A percentile compares a stretch with the other conserved stretches of the same genome.
phyloP scores from a whole-genome alignment of 257 asterid genomes.

The Plantago major region DNA sequence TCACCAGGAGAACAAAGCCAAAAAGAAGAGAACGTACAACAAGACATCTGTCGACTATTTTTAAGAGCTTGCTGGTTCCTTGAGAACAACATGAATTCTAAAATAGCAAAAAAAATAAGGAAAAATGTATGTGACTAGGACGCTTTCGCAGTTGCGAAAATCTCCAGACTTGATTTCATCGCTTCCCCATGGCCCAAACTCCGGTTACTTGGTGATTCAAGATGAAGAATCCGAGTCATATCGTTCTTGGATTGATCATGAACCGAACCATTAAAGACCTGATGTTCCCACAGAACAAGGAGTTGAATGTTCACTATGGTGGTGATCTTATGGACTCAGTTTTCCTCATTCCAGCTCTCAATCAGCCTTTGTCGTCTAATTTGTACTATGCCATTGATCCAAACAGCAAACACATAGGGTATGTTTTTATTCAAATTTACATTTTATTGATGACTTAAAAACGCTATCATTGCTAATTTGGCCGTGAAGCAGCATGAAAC shows the following conservation, averaged over 20 bases:
- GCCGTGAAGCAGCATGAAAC: too few relatives aligned
- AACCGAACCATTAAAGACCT: slow-evolving; percentile 25
- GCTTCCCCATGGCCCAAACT: slow-evolving; percentile 53
- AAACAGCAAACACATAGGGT: slow-evolving; percentile 58
- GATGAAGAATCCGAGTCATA: slow-evolving; percentile 56
- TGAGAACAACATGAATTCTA: too few relatives aligned
- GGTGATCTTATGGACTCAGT: slow-evolving; percentile 16
- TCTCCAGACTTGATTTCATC: slow-evolving; percentile 27
- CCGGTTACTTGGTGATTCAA: slow-evolving; percentile 57
- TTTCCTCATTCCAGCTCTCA: slow-evolving; percentile 45
- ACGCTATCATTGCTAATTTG: background rate
- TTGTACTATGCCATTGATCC: slow-evolving; percentile 47
- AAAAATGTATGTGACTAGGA: slow-evolving; percentile 56
- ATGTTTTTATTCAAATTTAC: slow-evolving; percentile 1
- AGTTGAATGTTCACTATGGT: slow-evolving; percentile 25
- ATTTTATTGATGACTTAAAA: background rate
- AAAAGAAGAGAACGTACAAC: too few relatives aligned
- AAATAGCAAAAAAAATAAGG: too few relatives aligned
- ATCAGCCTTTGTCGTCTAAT: slow-evolving; percentile 47
- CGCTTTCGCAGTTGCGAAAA: slow-evolving; percentile 38
- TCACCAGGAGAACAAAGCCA: too few relatives aligned
- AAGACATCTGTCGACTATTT: too few relatives aligned
- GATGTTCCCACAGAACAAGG: slow-evolving; percentile 67
- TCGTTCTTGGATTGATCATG: slow-evolving; percentile 52
- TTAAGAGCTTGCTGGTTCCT: too few relatives aligned